A percentile compares a stretch with the other conserved stretches of the same genome.
phyloP scores from a whole-genome alignment of 2,329 filamentous ascomycete species.

The Bipolaris oryzae region DNA sequence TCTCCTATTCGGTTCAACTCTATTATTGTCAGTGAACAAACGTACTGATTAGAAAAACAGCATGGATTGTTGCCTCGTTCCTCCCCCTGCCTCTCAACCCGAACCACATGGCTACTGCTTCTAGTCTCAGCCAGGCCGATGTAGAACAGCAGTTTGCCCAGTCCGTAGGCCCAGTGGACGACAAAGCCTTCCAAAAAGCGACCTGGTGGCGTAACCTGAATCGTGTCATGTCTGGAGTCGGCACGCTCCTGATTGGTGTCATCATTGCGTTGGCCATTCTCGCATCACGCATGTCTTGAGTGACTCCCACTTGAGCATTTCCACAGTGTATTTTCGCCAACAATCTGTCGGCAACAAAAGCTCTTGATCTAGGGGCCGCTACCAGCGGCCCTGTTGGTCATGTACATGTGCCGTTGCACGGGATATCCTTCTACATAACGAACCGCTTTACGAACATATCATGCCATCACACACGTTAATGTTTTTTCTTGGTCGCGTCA shows the following conservation, averaged over 20 bases:
- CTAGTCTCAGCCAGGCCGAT: constrained; percentile 43
- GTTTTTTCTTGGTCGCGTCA: constrained; percentile 29
- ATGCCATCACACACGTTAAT: constrained; percentile 41
- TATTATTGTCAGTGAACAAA: constrained; percentile 13
- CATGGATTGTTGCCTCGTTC: constrained; percentile 80
- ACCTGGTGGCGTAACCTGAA: constrained; percentile 69
- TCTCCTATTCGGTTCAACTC: constrained; percentile 16
- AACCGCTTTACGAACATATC: constrained; percentile 30
- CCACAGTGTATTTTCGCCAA: constrained; percentile 4
- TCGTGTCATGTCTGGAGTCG: constrained; percentile 64
- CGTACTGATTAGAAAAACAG: constrained; percentile 49
- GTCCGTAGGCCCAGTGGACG: constrained; percentile 53
- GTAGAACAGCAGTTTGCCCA: constrained; percentile 54
- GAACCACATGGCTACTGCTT: constrained; percentile 41
- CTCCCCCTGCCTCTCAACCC: constrained; percentile 71
- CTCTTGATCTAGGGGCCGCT: constrained; percentile 1
- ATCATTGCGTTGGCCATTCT: constrained; percentile 52
- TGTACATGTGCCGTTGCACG: constrained; percentile 10
- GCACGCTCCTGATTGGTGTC: constrained; percentile 60
- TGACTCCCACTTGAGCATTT: constrained; percentile 12
- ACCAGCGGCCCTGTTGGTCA: constrained; percentile 4
- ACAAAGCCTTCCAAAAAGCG: constrained; percentile 63
- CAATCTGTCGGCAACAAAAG: constrained; percentile 3
- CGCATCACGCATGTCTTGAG: constrained; percentile 42
- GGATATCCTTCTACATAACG: constrained; percentile 27